A percentile compares a stretch with the other conserved stretches of the same genome.
These are phyloP conservation scores for Debaryomyces subglobosus DNA, from an alignment of 1,139 yeast genomes.

Conservation along the genomic window DNA sequence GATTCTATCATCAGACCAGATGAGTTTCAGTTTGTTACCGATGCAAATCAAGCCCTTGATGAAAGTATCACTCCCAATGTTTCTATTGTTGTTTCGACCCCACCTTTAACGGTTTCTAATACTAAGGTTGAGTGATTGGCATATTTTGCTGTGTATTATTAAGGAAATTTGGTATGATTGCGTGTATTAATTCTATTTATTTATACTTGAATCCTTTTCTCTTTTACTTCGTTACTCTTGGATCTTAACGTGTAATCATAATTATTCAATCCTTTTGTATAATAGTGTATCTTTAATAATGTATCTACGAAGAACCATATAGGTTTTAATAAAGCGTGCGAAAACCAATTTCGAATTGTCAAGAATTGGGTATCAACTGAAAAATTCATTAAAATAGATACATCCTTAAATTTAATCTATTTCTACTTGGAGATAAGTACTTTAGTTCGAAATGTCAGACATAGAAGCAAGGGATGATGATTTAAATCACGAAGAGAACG, in stretches of 20 bases:
- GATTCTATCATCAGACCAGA: background rate
- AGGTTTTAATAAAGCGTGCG: background rate
- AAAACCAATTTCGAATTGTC: background rate
- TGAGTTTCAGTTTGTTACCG: background rate
- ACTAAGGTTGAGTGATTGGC: background rate
- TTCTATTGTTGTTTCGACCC: conserved; percentile 30
- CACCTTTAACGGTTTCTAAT: conserved; percentile 19
- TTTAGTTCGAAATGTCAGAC: conserved; percentile 13
- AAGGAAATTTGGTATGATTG: background rate
- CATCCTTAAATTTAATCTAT: background rate
- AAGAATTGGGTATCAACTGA: background rate
- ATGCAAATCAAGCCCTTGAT: background rate
- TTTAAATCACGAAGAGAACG: conserved; percentile 23
- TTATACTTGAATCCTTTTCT: background rate
- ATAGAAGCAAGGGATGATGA: conserved; percentile 10
- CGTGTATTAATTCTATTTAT: conserved; percentile 1
- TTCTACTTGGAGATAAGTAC: background rate
- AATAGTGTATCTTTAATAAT: background rate
- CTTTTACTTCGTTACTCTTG: background rate
- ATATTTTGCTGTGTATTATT: background rate
- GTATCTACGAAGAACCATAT: background rate
- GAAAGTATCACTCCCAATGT: conserved; percentile 15
- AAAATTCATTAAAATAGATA: background rate
- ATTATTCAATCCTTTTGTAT: background rate
- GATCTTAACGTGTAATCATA: background rate